Evolutionary conservation across 176 grass and related monocot genomes (phyloP), one percentile per base, ranked within the genome.

Genomic region (Elaeis guineensis): DNA sequence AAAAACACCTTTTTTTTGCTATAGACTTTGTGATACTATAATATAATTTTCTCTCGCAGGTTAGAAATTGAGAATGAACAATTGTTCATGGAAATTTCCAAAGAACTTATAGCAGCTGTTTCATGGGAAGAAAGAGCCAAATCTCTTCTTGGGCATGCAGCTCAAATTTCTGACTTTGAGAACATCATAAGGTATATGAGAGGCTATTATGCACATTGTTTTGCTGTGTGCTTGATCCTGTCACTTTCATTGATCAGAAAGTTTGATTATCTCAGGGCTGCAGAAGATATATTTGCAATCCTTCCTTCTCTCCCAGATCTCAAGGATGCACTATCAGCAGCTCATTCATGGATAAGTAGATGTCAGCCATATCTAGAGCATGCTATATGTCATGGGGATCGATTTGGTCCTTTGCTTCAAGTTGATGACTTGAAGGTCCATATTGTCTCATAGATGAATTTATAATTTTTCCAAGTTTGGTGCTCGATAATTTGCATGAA

Each of bases 61-160:
- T 83, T 95, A 73, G 70, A 66, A 55, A 85, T 95, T 81, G 74
- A 90, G 69, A 71, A 73, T 20, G 91, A 95, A 61, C 75, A 65
- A 51, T 69, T 72, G 66, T 95, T 90, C 75, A 50, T 80, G 59
- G 77, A 72, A 72, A 71, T 90, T 63, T 81, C 53, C 32, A 52
- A 76, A 59, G 49, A 82, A 22, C 75, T 90, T 56, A 72, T 62
- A 67, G 65, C 35, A 76, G 83, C 86, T 15, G 69, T 59, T 52
- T 57, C 83, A 60, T 95, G 91, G 91, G 91, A 90, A 82, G 77
- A 87, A 63, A 84, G 70, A 68, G 75, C 86, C 62, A 70, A 19
- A 69, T 62, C 63, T 77, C 57, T 86, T 66, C 74, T 95, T 51
- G 74, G 79, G 67, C 50, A 77, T 49, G 79, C 71, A 54, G 77